Evolutionary conservation across 495 filamentous ascomycete genomes (phyloP).

Genomic region (Hyaloscypha variabilis): DNA sequence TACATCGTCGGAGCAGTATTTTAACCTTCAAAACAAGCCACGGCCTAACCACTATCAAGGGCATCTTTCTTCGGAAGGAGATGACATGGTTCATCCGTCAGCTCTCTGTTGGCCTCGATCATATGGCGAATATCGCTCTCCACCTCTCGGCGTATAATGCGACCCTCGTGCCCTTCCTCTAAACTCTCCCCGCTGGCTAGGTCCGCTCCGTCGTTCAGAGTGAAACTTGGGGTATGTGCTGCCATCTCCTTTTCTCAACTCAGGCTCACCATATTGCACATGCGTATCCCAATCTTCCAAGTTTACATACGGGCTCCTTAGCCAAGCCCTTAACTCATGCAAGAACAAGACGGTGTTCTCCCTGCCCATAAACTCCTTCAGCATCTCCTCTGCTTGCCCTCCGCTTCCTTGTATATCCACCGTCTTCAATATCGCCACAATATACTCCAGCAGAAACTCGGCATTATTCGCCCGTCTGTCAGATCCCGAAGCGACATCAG

Average conservation of each 20-base stretch:
- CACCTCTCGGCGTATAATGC: background rate
- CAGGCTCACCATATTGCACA: constrained; percentile 64
- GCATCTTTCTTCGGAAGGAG: background rate
- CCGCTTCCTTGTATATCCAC: constrained; percentile 85
- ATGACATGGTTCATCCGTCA: background rate
- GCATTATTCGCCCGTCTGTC: constrained; percentile 69
- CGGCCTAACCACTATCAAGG: no score
- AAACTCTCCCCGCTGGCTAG: background rate
- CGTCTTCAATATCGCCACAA: constrained; percentile 84
- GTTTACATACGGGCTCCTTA: constrained; percentile 73
- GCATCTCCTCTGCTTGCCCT: constrained; percentile 84
- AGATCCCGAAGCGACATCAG: constrained; percentile 28
- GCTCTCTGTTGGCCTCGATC: background rate
- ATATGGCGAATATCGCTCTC: constrained; percentile 1
- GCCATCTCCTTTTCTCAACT: background rate
- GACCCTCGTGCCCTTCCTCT: background rate
- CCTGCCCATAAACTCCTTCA: constrained; percentile 83
- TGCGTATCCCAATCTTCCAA: constrained; percentile 79
- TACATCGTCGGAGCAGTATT: no score
- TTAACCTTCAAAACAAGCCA: no score
- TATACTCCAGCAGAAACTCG: constrained; percentile 89
- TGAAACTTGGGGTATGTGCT: background rate
- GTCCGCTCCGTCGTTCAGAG: background rate
- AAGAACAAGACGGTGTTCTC: constrained; percentile 79
- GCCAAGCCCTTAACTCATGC: constrained; percentile 80